These are phyloP conservation scores for Candida boleticola DNA, from an alignment of 805 yeast species.

Conservation along the genomic window DNA sequence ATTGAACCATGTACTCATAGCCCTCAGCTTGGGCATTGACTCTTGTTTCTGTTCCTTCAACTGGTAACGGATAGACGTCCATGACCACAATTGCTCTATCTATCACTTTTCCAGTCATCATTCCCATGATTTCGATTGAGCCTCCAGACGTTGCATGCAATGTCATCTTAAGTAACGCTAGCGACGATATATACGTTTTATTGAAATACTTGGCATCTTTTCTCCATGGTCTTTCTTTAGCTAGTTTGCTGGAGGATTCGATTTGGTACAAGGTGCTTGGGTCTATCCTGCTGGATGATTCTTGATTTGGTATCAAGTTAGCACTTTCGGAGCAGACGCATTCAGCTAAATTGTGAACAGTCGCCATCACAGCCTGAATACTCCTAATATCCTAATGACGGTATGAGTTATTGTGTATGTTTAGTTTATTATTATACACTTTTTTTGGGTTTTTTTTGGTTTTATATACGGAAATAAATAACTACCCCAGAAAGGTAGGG, in stretches of 20 bases:
- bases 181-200: conserved; percentile 60
- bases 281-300: neutral
- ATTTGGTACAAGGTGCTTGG: neutral
- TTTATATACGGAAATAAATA: no score
- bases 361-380: no score
- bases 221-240: conserved; percentile 50
- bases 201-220: conserved; percentile 58
- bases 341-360: neutral
- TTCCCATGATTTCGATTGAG: conserved; percentile 90
- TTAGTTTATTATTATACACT: no score
- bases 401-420: no score
- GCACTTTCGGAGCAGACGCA: neutral
- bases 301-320: neutral
- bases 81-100: conserved; percentile 58
- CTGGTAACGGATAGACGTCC: conserved; percentile 87
- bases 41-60: conserved; percentile 92
- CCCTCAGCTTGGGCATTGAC: conserved; percentile 95
- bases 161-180: conserved; percentile 74
- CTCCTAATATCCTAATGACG: no score
- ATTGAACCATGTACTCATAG: conserved; percentile 91
- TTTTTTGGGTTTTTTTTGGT: no score
- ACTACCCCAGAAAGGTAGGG: no score
- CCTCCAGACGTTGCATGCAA: conserved; percentile 84
- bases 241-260: neutral
- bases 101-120: conserved; percentile 76